Base-by-base conservation (phyloP, 306 rosid species). In the Pueraria montana region DNA sequence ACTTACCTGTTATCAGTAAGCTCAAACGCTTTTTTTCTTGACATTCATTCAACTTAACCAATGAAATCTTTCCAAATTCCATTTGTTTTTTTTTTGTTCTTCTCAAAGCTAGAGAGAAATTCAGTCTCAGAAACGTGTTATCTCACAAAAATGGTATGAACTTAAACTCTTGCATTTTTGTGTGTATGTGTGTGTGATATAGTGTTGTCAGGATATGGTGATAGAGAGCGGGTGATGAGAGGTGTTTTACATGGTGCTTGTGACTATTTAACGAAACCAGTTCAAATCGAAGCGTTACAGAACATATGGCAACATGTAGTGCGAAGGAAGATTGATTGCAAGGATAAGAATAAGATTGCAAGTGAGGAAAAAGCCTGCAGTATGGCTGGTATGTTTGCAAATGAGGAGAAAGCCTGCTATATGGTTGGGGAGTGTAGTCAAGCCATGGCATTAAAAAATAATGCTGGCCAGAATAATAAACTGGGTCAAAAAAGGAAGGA, bases 271-370 rank as follows among this genome's bases (percentile, higher is more conserved):
- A 76, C 91, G 80, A 95, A 95, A 77, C 98, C 97, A 1, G 91
- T 90, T 74, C 84, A 94, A 72, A 79, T 90, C 7, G 95, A 95
- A 88, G 92, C 93, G 91, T 86, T 93, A 53, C 88, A 85, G 87
- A 95, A 90, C 84, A 90, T 95, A 71, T 95, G 98, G 98, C 97
- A 93, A 48, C 98, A 95, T 84, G 97, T 93, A 38, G 48, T 93
- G 56, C 84, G 97, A 43, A 95, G 80, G 88, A 90, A 88, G 86
- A 46, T 74, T 21, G 93, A 91, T 50, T 6, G 85, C 26, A 88
- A 85, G 77, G 88, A 87, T 65, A 86, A 87, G 78, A 87, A 34
- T 17, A 87, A 80, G 84, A 48, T 45, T 52, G 62, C 82, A 24
- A 49, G 13, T 34, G 71, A 64, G 24, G 24, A 16, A 34, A 64